Evolutionary conservation across 208 protist genomes (phyloP).

Genomic region (Novymonas esmeraldas): DNA sequence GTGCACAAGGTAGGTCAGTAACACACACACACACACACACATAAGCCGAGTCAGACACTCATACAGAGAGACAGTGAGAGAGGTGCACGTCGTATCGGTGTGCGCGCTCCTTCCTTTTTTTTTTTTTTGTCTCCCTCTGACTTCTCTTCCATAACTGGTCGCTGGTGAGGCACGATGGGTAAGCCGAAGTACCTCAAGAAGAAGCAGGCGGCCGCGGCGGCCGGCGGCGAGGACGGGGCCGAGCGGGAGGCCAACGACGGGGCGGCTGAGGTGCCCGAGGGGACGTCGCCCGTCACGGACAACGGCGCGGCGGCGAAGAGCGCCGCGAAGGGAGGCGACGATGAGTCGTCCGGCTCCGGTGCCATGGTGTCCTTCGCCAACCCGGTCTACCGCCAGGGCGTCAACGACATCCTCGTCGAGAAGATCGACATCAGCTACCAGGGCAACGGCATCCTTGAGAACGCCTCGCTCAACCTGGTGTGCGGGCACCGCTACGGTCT

Average conservation of each 20-base stretch:
- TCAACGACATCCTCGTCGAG: slow-evolving; percentile 88
- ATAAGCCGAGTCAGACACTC: neutral
- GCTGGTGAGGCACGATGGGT: slow-evolving; percentile 40
- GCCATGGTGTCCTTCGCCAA: slow-evolving; percentile 89
- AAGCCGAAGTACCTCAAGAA: slow-evolving; percentile 89
- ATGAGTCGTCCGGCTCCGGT: slow-evolving; percentile 52
- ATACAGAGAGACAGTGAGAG: too few relatives aligned
- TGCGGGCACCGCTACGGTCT: slow-evolving; percentile 88
- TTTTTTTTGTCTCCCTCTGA: neutral
- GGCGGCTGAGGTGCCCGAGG: too few relatives aligned
- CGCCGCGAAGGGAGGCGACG: slow-evolving; percentile 9
- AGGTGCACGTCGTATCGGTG: too few relatives aligned
- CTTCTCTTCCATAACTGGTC: neutral
- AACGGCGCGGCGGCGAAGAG: too few relatives aligned
- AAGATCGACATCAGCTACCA: slow-evolving; percentile 92
- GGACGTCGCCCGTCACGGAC: too few relatives aligned
- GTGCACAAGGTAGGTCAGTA: too few relatives aligned
- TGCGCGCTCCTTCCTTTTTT: neutral
- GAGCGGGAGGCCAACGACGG: slow-evolving; percentile 14
- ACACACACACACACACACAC: slow-evolving; percentile 2
- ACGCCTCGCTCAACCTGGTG: slow-evolving; percentile 86
- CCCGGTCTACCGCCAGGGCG: slow-evolving; percentile 78
- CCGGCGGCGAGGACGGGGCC: slow-evolving; percentile 24
- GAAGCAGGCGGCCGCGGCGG: slow-evolving; percentile 60
- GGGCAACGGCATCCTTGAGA: slow-evolving; percentile 80